Base-by-base conservation (phyloP, 768 basidiomycete genomes). In the Amanita inopinata region DNA sequence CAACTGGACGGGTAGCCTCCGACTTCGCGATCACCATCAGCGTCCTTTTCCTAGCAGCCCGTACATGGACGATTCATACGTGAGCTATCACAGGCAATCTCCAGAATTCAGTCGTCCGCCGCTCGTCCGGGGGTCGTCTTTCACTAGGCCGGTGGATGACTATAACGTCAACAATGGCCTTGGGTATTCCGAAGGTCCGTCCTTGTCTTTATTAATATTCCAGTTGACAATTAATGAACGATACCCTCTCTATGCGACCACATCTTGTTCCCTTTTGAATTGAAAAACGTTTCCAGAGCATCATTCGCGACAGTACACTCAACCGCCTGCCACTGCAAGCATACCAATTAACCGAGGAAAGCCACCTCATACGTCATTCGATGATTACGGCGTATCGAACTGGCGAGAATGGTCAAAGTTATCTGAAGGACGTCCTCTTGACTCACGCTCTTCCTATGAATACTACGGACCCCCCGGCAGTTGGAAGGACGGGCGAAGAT, bases 271-370 rank as follows among this genome's bases (percentile, higher is more conserved):
- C 11, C 7, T 33, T 9, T 35, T 15, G n/a, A 35, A 28, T 6
- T 12, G 17, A 14, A 27, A 22, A 27, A 23, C 41, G 23, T 6
- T 5, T 17, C 3, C 14, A 36, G 34, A 10, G 17, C 22, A 36
- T 20, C 34, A 35, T n/a, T n/a, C n/a, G 12, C 33, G 43, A 3
- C 12, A 8, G 14, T 19, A 36, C 14, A 44, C n/a, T 4, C 23
- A 17, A 5, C 15, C 41, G 1, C 20, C 41, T 7, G 19, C 34
- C 14, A 17, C 42, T 12, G 18, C 43, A 6, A 44, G 43, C 25
- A 44, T 44, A 15, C 43, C 43, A 9, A 44, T 44, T 19, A 44
- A 22, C 14, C 23, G 42, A 15, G 42, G 33, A 18, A 36, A 43
- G 14, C 30, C 18, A 18, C 20, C 30, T 5, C 42, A 24, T 17